Evolutionary conservation across 371 early-diverging fungal species (phyloP), one percentile per base, ranked within the genome.

Genomic region (Mortierella sp.): DNA sequence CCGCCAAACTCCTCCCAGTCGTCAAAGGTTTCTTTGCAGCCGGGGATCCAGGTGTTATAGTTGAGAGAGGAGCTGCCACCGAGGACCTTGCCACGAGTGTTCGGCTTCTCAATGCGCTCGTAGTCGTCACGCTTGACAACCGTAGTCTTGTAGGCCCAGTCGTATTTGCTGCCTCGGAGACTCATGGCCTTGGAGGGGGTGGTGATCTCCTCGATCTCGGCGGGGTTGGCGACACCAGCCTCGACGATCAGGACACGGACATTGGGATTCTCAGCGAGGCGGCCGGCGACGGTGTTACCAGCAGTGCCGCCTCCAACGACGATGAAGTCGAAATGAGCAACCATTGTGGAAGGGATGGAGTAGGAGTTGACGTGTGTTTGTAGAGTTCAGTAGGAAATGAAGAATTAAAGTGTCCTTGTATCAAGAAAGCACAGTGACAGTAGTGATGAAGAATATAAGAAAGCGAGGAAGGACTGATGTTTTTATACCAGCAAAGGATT

Each of bases 1-100:
- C 68, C 70, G 31, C 69, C 79, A 55, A 64, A 64, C 27, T 72
- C 69, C 17, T 55, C 72, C 72, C 79, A 79, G 32, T 68, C 68
- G 44, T 79, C 72, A 46, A 62, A 62, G 26, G 63, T 62, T 54
- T 26, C 6, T 48, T 62, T 62, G 55, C 63, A 62, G 49, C 63
- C 63, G 17, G 63, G 63, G 55, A 62, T 48, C 63, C 63, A 62
- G 48, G 63, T 54, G 48, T 46, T 46, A 44, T 62, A 62, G 54
- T 62, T 62, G 49, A 62, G 63, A 54, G 54, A 54, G 34, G 63
- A 62, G 49, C 63, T 62, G 55, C 63, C 63, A 44, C 63, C 63
- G 39, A 62, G 63, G 63, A 62, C 39, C 63, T 62, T 62, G 63
- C 63, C 63, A 15, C 63, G 53, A 19, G 63, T 54, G 49, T 62